A percentile compares a stretch with the other conserved stretches of the same genome.
Evolutionary conservation across 148 eudicot genomes (phyloP).

Genomic region (Mesembryanthemum crystallinum): DNA sequence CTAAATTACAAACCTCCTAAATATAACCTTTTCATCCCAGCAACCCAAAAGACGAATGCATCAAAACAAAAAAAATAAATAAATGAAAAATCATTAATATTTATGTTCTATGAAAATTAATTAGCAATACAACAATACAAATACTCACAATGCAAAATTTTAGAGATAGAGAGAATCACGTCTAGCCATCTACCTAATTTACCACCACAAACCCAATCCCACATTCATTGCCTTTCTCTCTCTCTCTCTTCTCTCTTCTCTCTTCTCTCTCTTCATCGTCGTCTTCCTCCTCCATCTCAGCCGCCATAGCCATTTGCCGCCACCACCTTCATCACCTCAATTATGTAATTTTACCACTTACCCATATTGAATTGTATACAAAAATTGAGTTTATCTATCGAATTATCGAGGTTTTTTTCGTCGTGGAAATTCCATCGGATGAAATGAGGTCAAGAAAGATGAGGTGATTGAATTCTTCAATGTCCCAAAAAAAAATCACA

Average conservation of each 20-base stretch:
- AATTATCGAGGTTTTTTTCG: too few species aligned
- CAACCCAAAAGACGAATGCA: too few species aligned
- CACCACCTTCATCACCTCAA: slow-evolving; percentile 6
- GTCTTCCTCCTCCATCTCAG: slow-evolving; percentile 2
- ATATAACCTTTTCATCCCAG: slow-evolving; percentile 3
- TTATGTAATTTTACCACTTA: slow-evolving; percentile 6
- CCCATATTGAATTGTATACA: background rate
- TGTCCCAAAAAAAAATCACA: slow-evolving; percentile 13
- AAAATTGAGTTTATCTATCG: too few species aligned
- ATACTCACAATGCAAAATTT: background rate
- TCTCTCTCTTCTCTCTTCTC: slow-evolving; percentile 11
- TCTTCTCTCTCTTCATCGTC: slow-evolving; percentile 3
- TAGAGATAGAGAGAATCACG: slow-evolving; percentile 15
- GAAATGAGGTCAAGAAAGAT: too few species aligned
- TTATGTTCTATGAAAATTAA: too few species aligned
- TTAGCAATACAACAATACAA: too few species aligned
- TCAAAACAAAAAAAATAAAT: too few species aligned
- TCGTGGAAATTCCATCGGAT: too few species aligned
- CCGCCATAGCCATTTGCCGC: slow-evolving; percentile 20
- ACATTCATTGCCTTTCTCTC: slow-evolving; percentile 16
- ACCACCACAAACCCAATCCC: background rate
- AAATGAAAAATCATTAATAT: too few species aligned
- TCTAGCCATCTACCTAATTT: slow-evolving; percentile 21
- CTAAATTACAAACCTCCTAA: background rate
- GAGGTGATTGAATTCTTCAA: slow-evolving; percentile 4